A percentile compares a stretch with the other conserved stretches of the same genome.
These are phyloP conservation scores for Amanita muscaria DNA, from an alignment of 768 basidiomycete genomes.

Conservation along the genomic window DNA sequence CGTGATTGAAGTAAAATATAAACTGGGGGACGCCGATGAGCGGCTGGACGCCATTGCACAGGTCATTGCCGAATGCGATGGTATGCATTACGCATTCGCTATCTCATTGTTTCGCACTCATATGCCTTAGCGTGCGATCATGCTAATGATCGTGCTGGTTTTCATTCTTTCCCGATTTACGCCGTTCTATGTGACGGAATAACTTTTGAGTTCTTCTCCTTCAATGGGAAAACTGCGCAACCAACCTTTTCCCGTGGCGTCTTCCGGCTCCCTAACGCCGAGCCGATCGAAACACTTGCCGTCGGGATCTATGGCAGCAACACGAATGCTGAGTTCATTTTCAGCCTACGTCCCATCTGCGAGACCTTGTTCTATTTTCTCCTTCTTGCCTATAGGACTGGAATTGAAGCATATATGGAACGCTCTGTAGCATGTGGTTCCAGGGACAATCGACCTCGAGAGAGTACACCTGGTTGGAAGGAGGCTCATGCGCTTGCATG, in stretches of 20 bases:
- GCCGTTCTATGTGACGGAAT: slow-evolving; percentile 8
- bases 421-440: not conserved
- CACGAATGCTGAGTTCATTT: not conserved
- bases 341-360: not conserved
- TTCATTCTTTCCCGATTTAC: slow-evolving; percentile 6
- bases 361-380: not conserved
- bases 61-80: slow-evolving; percentile 9
- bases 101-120: slow-evolving; percentile 2
- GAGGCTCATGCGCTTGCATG: slow-evolving; percentile 1
- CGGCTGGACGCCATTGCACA: slow-evolving; percentile 11
- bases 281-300: not conserved
- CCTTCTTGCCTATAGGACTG: not conserved
- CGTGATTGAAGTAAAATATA: slow-evolving; percentile 4
- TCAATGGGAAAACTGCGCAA: not conserved
- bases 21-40: not conserved
- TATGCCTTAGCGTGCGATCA: slow-evolving; percentile 8
- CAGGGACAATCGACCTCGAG: not conserved
- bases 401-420: slow-evolving; percentile 1
- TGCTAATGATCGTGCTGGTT: slow-evolving; percentile 1
- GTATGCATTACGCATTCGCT: slow-evolving; percentile 3
- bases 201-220: slow-evolving; percentile 11
- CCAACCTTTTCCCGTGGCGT: not conserved
- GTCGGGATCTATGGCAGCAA: not conserved
- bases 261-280: not conserved
- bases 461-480: slow-evolving; percentile 6